Evolutionary conservation across 805 yeast genomes (phyloP), one percentile per base, ranked within the genome.

Genomic region (Yueomyces sp.): DNA sequence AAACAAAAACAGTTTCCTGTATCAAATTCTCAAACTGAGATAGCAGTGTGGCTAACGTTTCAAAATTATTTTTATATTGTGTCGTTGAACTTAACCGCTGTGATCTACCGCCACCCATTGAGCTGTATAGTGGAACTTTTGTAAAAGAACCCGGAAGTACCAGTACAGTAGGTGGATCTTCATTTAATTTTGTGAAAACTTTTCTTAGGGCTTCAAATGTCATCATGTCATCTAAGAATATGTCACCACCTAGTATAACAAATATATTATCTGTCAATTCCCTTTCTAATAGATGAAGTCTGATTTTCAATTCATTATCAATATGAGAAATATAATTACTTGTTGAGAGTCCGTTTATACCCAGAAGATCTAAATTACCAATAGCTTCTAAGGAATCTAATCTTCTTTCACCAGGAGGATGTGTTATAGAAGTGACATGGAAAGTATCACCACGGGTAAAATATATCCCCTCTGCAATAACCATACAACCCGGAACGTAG

Each of bases 331-430:
- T 62, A 26, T 67, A 69, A 28, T 58, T 53, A 4, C 54, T 44
- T 36, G 45, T 57, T 28, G 59, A 58, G 28, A 45, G 39, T 6
- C 64, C 62, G 46, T 70, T 71, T 4, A 65, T 60, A 11, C 72
- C 78, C 44, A 73, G 62, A 50, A 87, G 80, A 59, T 92, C 97
- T 28, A 85, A 52, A 50, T 81, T 73, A 1, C 95, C 97, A 47
- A 78, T 78, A 1, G 81, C 79, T 28, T 82, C 88, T 44, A 78
- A 55, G 1, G 94, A 70, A 0, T 56, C 60, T 6, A 72, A 78
- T 46, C 96, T 69, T 49, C 74, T 68, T 57, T 92, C 99, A 3
- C 86, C 81, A 0, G 92, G 87, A 3, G 98, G 97, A 47, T 86
- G 95, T 3, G 83, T 81, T 42, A 92, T 70, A 4, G 81, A 73